phyloP scores from a whole-genome alignment of 169 alveolate genomes.

The Plasmodium yoelii region DNA sequence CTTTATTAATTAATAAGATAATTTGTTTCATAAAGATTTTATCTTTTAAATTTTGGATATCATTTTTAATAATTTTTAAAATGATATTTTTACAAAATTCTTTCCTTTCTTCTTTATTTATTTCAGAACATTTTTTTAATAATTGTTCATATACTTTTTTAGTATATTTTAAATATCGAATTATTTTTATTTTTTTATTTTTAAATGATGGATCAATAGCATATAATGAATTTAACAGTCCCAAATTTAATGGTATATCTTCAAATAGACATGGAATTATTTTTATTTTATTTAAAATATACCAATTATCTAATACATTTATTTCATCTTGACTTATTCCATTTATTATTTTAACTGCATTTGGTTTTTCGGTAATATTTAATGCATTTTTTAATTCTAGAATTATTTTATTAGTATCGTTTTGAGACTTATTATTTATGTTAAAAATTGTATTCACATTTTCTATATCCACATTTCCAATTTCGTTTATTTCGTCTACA shows the following conservation, averaged over 20 bases:
- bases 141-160: slow-evolving; percentile 44
- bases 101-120: slow-evolving; percentile 1
- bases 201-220: slow-evolving; percentile 41
- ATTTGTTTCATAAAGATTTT: slow-evolving; percentile 26
- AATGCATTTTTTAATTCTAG: slow-evolving; percentile 44
- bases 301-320: slow-evolving; percentile 43
- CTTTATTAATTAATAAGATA: slow-evolving; percentile 35
- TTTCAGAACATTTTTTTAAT: slow-evolving; percentile 15
- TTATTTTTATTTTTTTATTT: slow-evolving; percentile 49
- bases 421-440: slow-evolving; percentile 8
- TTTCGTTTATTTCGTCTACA: slow-evolving; percentile 7
- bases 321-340: slow-evolving; percentile 40
- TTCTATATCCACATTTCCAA: background rate
- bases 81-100: slow-evolving; percentile 13
- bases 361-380: slow-evolving; percentile 35
- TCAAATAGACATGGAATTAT: slow-evolving; percentile 64
- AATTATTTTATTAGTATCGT: slow-evolving; percentile 51
- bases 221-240: slow-evolving; percentile 29
- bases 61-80: slow-evolving; percentile 13
- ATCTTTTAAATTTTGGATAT: slow-evolving; percentile 31
- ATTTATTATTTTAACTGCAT: slow-evolving; percentile 28
- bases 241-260: slow-evolving; percentile 24
- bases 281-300: slow-evolving; percentile 56
- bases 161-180: slow-evolving; percentile 41
- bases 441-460: background rate